These are phyloP conservation scores for Rhododendron vialii DNA, from an alignment of 148 eudicot species.

Conservation along the genomic window DNA sequence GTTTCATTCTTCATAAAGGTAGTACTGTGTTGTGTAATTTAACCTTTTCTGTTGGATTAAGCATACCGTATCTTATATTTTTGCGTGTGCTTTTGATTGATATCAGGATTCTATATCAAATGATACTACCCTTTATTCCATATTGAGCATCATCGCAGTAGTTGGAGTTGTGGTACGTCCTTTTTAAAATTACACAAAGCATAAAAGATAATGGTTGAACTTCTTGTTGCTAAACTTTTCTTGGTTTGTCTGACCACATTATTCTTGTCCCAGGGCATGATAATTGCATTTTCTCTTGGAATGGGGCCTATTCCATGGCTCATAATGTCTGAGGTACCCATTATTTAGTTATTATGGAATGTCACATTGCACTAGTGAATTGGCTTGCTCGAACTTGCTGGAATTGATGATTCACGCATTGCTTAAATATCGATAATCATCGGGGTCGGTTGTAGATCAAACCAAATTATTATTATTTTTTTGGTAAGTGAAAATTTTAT, in stretches of 20 bases:
- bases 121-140: constrained; percentile 49
- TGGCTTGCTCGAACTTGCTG: not conserved
- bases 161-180: constrained; percentile 87
- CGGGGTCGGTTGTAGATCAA: not conserved
- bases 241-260: constrained; percentile 10
- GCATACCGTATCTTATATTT: not conserved
- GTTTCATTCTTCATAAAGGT: constrained; percentile 78
- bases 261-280: constrained; percentile 56
- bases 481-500: too few species aligned
- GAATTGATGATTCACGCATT: not conserved
- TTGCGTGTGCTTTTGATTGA: not conserved
- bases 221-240: not conserved
- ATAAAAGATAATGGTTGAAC: not conserved
- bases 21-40: constrained; percentile 4
- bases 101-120: constrained; percentile 44
- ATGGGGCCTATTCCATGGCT: constrained; percentile 95
- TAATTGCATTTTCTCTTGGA: constrained; percentile 78
- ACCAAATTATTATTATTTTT: not conserved
- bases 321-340: constrained; percentile 91
- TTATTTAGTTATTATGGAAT: not conserved
- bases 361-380: not conserved
- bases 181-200: not conserved
- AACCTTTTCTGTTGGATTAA: not conserved
- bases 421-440: not conserved
- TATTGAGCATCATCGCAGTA: constrained; percentile 56